Percentiles rank a stretch among this genome's conserved stretches.
phyloP scores from a whole-genome alignment of 352 stramenopile species.

The Pythium phragmiticola region DNA sequence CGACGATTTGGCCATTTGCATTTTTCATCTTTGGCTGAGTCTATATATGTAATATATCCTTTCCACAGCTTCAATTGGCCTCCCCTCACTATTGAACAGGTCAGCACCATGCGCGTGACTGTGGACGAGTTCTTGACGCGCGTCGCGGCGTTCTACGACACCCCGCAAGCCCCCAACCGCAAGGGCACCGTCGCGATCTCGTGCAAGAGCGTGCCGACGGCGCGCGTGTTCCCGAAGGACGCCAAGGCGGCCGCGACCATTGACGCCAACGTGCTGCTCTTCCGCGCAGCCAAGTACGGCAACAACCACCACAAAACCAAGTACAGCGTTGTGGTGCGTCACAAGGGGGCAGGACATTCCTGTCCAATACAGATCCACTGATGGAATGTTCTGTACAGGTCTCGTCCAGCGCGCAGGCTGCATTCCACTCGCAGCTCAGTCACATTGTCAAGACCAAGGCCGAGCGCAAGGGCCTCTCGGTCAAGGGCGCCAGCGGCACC shows the following conservation, averaged over 20 bases:
- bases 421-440: constrained; percentile 68
- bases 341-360: not conserved
- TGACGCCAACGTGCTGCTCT: constrained; percentile 65
- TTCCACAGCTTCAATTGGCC: not conserved
- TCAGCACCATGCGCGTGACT: constrained; percentile 50
- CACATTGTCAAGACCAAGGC: constrained; percentile 74
- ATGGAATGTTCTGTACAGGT: constrained; percentile 34
- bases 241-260: constrained; percentile 29
- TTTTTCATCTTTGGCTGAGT: not conserved
- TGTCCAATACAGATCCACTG: not conserved
- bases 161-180: constrained; percentile 23
- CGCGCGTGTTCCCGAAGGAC: constrained; percentile 27
- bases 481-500: constrained; percentile 20
- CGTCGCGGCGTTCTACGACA: constrained; percentile 55
- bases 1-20: not conserved
- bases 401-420: constrained; percentile 48
- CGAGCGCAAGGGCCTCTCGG: constrained; percentile 34
- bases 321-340: constrained; percentile 65
- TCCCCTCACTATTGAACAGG: not conserved
- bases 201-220: constrained; percentile 58
- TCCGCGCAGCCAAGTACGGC: constrained; percentile 73
- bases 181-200: constrained; percentile 60
- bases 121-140: constrained; percentile 65
- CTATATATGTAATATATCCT: constrained; percentile 12
- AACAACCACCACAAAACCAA: constrained; percentile 90